A percentile compares a stretch with the other conserved stretches of the same genome.
These are phyloP conservation scores for Priceomyces melissophilus DNA, from an alignment of 805 yeast genomes.

Conservation along the genomic window DNA sequence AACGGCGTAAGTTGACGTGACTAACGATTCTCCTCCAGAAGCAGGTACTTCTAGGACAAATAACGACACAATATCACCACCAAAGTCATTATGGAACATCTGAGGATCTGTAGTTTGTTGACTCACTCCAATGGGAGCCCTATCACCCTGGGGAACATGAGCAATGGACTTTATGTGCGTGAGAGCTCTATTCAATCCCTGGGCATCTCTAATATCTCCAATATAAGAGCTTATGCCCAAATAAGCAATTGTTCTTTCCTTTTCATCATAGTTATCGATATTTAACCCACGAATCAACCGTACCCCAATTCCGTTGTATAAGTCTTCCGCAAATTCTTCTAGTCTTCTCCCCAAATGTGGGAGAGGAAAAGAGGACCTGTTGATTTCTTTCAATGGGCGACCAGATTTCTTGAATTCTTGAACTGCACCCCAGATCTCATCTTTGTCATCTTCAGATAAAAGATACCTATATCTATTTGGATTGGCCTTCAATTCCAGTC, in stretches of 20 bases:
- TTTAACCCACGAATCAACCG: conserved; percentile 8
- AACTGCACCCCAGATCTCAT: conserved; percentile 6
- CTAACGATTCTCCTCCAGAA: conserved; percentile 9
- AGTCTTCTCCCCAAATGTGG: conserved; percentile 4
- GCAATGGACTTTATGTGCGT: conserved; percentile 11
- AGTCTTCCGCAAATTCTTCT: conserved; percentile 6
- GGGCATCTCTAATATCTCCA: conserved; percentile 11
- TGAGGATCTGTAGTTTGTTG: conserved; percentile 12
- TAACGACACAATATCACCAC: conserved; percentile 10
- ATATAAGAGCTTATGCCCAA: conserved; percentile 9
- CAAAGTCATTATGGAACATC: conserved; percentile 11
- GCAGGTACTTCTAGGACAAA: conserved; percentile 8
- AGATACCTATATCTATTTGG: conserved; percentile 8
- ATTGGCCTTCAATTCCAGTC: conserved; percentile 5
- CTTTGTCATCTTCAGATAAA: conserved; percentile 6
- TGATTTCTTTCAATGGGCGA: conserved; percentile 2
- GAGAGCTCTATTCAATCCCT: conserved; percentile 10
- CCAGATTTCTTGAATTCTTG: conserved; percentile 1
- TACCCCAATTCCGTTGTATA: conserved; percentile 10
- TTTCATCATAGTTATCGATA: conserved; percentile 8
- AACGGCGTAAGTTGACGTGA: conserved; percentile 8
- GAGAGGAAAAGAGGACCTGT: conserved; percentile 5
- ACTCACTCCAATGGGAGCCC: conserved; percentile 11
- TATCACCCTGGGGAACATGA: conserved; percentile 8
- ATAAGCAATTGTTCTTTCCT: conserved; percentile 7